phyloP scores from a whole-genome alignment of 2,329 filamentous ascomycete genomes.

The Scolecobasidium constrictum region DNA sequence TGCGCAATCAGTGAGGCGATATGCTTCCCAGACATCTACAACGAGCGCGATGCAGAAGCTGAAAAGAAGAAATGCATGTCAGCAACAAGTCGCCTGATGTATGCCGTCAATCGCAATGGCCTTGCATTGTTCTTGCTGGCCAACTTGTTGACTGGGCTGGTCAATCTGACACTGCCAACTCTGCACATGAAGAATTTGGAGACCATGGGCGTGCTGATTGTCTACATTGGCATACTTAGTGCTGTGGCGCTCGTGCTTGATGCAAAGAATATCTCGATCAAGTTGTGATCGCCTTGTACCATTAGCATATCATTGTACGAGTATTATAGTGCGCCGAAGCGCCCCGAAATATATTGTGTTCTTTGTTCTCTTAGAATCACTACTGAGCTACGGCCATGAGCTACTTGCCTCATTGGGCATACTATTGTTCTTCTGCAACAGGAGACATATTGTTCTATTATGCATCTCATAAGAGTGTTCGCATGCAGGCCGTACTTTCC shows the following conservation, averaged over 20 bases:
- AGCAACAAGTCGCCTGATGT: conserved; percentile 71
- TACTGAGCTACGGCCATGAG: too few species aligned
- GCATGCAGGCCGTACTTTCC: too few species aligned
- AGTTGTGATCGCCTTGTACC: too few species aligned
- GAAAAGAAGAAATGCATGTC: conserved; percentile 55
- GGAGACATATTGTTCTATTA: too few species aligned
- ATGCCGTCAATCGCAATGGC: conserved; percentile 81
- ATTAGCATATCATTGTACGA: too few species aligned
- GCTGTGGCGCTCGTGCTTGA: conserved; percentile 58
- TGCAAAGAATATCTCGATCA: conserved; percentile 39
- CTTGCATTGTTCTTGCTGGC: conserved; percentile 75
- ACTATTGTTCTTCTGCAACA: too few species aligned
- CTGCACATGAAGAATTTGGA: conserved; percentile 53
- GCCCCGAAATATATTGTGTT: too few species aligned
- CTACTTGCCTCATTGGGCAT: too few species aligned
- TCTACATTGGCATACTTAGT: conserved; percentile 59
- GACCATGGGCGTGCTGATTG: conserved; percentile 65
- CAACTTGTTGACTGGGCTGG: conserved; percentile 77
- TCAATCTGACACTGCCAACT: conserved; percentile 81
- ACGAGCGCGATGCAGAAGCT: conserved; percentile 25
- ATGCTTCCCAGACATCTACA: conserved; percentile 65
- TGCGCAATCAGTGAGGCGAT: conserved; percentile 69
- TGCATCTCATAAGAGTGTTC: too few species aligned
- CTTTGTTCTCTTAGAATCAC: too few species aligned
- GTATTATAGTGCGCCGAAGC: too few species aligned